A percentile compares a stretch with the other conserved stretches of the same genome.
These are phyloP conservation scores for Yarrowia yakushimensis DNA, from an alignment of 805 yeast genomes.

Conservation along the genomic window DNA sequence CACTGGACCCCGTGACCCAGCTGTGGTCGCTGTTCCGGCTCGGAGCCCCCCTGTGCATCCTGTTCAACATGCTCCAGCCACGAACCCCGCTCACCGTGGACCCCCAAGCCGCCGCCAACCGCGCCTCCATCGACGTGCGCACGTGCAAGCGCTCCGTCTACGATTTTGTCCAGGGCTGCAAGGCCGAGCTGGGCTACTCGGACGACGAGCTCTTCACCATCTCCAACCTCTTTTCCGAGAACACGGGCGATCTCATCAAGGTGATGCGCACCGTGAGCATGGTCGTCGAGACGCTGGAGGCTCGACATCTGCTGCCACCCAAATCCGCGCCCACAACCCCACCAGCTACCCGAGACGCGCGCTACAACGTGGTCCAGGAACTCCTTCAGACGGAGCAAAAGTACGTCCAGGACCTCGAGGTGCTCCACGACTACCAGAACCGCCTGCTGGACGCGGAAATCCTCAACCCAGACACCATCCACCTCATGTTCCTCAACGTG, in stretches of 20 bases:
- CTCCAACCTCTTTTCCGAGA: slow-evolving; percentile 81
- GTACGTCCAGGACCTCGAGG: slow-evolving; percentile 87
- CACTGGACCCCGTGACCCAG: slow-evolving; percentile 88
- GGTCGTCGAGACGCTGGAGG: slow-evolving; percentile 49
- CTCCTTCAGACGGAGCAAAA: slow-evolving; percentile 86
- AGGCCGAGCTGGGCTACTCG: slow-evolving; percentile 64
- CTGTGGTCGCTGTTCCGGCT: slow-evolving; percentile 84
- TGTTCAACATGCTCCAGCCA: slow-evolving; percentile 69
- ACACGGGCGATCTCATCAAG: slow-evolving; percentile 70
- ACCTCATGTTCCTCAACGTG: slow-evolving; percentile 79
- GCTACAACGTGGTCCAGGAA: slow-evolving; percentile 79
- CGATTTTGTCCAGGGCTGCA: slow-evolving; percentile 84
- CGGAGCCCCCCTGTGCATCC: slow-evolving; percentile 85
- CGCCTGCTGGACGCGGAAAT: slow-evolving; percentile 64
- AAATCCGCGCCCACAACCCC: slow-evolving; percentile 35
- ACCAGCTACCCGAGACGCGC: slow-evolving; percentile 47
- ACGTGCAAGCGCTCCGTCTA: slow-evolving; percentile 84
- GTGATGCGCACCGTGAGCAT: slow-evolving; percentile 61
- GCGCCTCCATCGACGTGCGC: slow-evolving; percentile 70
- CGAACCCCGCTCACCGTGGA: slow-evolving; percentile 41
- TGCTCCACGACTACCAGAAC: slow-evolving; percentile 59
- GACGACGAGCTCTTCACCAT: slow-evolving; percentile 86
- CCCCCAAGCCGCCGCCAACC: slow-evolving; percentile 12
- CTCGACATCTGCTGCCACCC: slow-evolving; percentile 27
- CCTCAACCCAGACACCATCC: slow-evolving; percentile 74